Percentiles rank a stretch among this genome's conserved stretches.
phyloP scores from a whole-genome alignment of 306 rosid genomes.

The Ormosia semicastrata region DNA sequence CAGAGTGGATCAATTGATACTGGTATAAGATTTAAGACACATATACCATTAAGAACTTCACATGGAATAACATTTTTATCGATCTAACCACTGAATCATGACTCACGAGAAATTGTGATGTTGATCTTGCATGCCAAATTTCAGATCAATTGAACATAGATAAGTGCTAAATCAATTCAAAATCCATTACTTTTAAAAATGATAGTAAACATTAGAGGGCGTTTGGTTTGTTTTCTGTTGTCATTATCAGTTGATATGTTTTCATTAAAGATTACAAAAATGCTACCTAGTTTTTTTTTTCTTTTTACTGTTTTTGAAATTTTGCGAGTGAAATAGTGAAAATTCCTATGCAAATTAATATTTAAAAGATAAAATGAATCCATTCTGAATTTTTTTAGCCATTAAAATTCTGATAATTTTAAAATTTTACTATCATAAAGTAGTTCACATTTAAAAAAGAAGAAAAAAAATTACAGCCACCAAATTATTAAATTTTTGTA shows the following conservation, averaged over 20 bases:
- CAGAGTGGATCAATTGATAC: neutral
- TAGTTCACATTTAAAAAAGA: neutral
- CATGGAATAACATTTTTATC: too few species aligned
- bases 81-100: neutral
- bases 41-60: too few species aligned
- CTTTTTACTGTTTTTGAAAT: neutral
- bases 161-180: neutral
- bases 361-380: too few species aligned
- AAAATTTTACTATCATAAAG: neutral
- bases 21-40: neutral
- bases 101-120: neutral
- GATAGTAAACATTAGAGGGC: neutral
- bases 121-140: neutral
- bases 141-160: neutral
- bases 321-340: neutral
- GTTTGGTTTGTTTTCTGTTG: neutral
- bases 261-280: too few species aligned
- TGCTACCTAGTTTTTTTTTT: neutral
- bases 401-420: neutral
- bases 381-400: neutral
- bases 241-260: neutral
- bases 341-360: neutral
- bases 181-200: neutral
- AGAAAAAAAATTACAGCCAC: neutral
- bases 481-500: neutral